Base-by-base conservation (phyloP, 495 filamentous ascomycete species). In the Lasiosphaeris hirsuta region DNA sequence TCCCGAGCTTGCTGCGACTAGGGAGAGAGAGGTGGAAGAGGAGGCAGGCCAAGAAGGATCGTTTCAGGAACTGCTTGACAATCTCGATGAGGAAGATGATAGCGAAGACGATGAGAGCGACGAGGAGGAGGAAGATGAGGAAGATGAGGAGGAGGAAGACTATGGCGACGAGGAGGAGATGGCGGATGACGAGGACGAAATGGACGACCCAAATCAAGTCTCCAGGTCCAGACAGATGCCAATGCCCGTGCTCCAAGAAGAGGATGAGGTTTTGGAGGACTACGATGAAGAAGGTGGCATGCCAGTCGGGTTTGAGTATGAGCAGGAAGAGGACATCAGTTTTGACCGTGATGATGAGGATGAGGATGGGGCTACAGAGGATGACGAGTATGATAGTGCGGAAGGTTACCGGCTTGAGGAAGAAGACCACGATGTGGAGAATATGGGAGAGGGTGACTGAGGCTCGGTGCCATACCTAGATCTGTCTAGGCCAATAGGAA, bases 281-380 rank as follows among this genome's bases (percentile, higher is more conserved):
- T 51, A 51, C 7, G n/a, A n/a, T n/a, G 62, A 63, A 5, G 61
- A 63, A 15, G 23, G 23, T 30, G 23, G 5, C 23, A 30, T 30
- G 2, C 23, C 23, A 30, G 23, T 5, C 23, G 23, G 23, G 23
- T 30, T 2, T 5, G 23, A 30, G 23, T 30, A 30, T 30, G 23
- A 48, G 7, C 51, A 61, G 23, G 49, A 55, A 19, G 54, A 54
- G 4, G 55, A 53, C 11, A 48, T 52, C 11, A 49, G 56, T 11
- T 35, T 15, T 13, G 55, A 50, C 6, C 54, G 58, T 17, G 67
- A 58, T 3, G 62, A 70, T 1, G 64, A 54, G 1, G 63, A 58
- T 4, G 60, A 61, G 18, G 53, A 59, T 2, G 54, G 50, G 17
- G 59, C 47, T n/a, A 51, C 56, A 0, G 63, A 56, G 7, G 59